Conservation (phyloP, 371 early-diverging fungal species). For the Synchytrium microbalum region DNA sequence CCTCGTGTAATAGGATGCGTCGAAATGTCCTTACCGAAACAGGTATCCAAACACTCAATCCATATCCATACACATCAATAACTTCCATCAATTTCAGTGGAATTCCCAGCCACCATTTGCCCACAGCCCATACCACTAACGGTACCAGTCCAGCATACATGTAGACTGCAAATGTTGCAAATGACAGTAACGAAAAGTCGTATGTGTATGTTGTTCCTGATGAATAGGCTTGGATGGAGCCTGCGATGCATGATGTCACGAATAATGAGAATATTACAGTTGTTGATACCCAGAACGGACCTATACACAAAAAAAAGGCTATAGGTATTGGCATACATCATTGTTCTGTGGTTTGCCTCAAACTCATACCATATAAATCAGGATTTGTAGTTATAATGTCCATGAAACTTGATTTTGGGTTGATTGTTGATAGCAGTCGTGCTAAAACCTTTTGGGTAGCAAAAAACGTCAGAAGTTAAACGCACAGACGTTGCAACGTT, state of each 20-base stretch:
- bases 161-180: constrained; percentile 74
- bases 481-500: background rate
- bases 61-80: constrained; percentile 84
- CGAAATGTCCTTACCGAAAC: constrained; percentile 57
- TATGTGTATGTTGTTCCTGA: constrained; percentile 43
- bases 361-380: constrained; percentile 65
- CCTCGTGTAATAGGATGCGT: constrained; percentile 13
- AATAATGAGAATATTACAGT: constrained; percentile 87
- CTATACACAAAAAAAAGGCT: constrained; percentile 20
- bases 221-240: constrained; percentile 67
- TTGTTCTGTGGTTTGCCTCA: background rate
- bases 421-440: constrained; percentile 39
- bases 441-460: constrained; percentile 39
- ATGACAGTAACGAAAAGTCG: constrained; percentile 72
- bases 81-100: constrained; percentile 65
- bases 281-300: constrained; percentile 94
- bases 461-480: background rate
- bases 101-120: constrained; percentile 75
- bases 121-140: constrained; percentile 65
- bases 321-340: background rate
- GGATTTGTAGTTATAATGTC: constrained; percentile 49
- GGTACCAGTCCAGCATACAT: constrained; percentile 68
- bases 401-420: constrained; percentile 44
- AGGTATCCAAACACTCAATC: constrained; percentile 83
- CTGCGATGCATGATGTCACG: constrained; percentile 80